Base-by-base conservation (phyloP, 345 rosid species). In the Conringia planisiliqua region DNA sequence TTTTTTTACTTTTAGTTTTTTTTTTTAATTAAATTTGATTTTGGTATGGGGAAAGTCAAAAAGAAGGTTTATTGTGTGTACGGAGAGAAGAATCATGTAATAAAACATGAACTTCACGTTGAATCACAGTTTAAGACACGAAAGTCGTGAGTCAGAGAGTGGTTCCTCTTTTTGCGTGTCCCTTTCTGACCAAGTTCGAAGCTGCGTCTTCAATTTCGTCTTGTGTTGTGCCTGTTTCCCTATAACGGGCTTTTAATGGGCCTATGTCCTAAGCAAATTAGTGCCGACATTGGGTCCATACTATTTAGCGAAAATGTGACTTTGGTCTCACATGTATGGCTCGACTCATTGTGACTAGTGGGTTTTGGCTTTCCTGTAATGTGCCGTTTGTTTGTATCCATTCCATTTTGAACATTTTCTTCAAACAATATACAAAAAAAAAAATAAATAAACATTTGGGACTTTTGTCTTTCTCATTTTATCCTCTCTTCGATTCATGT, bases 51-150 rank as follows among this genome's bases (percentile, higher is more conserved):
- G 10, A 40, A 52, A 52, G 62, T 68, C 33, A 52, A 48, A 22
- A 30, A 47, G 40, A 5, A 64, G 24, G 9, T 54, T 39, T 70
- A 17, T 60, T 11, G 35, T 14, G 27, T 54, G 66, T 47, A 74
- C 40, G 43, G 43, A 39, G 55, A 38, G 11, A 68, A 32, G 5
- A 4, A 13, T 69, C 58, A 70, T 70, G 66, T 46, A 33, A 70
- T 22, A 40, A 69, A 62, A 77, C 76, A 66, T 63, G 80, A 77
- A 56, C 2, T 76, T 36, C 1, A 38, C 35, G 58, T 38, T 10
- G 42, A 26, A 5, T 38, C 18, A 33, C 64, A 73, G 70, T 54
- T 51, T 51, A 6, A 57, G 66, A 75, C 36, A 7, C 16, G 16
- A 35, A 32, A 60, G 60, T 24, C n/a, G 33, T 20, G 59, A 46